Conservation (phyloP, 306 rosid genomes). For the Quercus alba region DNA sequence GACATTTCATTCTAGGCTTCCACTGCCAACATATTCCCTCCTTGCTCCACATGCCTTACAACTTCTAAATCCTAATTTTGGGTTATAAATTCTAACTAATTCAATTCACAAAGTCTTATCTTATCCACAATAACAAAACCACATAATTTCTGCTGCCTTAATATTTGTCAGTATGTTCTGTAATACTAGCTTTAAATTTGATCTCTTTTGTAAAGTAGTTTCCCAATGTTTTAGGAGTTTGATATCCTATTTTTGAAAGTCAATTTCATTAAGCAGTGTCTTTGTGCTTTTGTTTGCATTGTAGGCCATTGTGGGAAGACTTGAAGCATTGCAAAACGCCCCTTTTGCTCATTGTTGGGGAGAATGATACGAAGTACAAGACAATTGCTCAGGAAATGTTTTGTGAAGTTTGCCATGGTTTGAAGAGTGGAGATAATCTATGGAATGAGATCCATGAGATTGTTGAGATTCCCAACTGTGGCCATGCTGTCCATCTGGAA, state of each 20-base stretch:
- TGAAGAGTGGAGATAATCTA: slow-evolving; percentile 21
- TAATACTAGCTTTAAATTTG: neutral
- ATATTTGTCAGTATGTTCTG: neutral
- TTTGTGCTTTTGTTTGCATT: slow-evolving; percentile 3
- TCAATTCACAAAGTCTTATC: too few species aligned
- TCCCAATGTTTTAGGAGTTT: neutral
- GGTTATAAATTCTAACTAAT: too few species aligned
- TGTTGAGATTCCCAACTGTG: slow-evolving; percentile 67
- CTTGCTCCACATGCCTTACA: too few species aligned
- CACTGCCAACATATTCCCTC: too few species aligned
- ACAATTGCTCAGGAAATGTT: slow-evolving; percentile 60
- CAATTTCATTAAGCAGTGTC: neutral
- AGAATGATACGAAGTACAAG: slow-evolving; percentile 71
- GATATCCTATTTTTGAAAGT: neutral
- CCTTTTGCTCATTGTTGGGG: slow-evolving; percentile 74
- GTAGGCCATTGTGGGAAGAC: slow-evolving; percentile 85
- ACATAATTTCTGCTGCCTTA: neutral
- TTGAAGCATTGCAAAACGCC: slow-evolving; percentile 61
- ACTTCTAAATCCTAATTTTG: too few species aligned
- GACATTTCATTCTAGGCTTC: too few species aligned
- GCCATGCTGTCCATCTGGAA: slow-evolving; percentile 91
- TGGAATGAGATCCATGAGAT: slow-evolving; percentile 37
- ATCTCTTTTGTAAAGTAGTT: neutral
- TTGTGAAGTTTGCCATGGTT: slow-evolving; percentile 21
- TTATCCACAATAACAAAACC: neutral